Base-by-base conservation (phyloP, 352 stramenopile genomes). In the Pythium rishiriense region DNA sequence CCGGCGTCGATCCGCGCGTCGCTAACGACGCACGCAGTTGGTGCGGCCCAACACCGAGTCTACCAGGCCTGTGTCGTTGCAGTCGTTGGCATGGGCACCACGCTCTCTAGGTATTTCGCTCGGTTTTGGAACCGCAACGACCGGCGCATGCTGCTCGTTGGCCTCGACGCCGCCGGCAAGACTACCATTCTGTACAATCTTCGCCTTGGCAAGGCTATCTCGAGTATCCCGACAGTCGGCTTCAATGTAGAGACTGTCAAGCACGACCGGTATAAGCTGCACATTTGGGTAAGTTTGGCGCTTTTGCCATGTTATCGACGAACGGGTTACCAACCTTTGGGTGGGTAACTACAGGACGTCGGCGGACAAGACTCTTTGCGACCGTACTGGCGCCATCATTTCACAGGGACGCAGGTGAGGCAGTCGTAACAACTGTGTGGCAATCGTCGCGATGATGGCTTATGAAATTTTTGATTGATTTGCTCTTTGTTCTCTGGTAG, bases 231-330 rank as follows among this genome's bases (percentile, higher is more conserved):
- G 25, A 95, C 86, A 0, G 71, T 93, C 54, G 86, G 78, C 46
- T 95, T 93, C 72, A 95, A 93, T 61, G 78, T 91, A 19, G 84
- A 93, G 72, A 90, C 86, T 2, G 77, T 95, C 42, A 76, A 78
- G 43, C 87, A 83, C 58, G 72, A 90, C 21, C 71, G 73, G 53
- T 86, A 88, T 65, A 90, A 90, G 58, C 77, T 95, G 29, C 79
- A 91, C 66, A 81, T 95, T 50, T 95, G 83, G 84, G 84, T 91
- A 50, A 17, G 41, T 11, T 26, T 53, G 21, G 19, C 25, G 19
- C 46, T 47, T 26, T 26, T 60, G 14, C 9, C 2, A 37, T 46
- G 57, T 19, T 43, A 17, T 21, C 37, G 37, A 21, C 1, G 5
- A 39, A 53, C 26, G 19, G 1, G n/a, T 19, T 45, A 3, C 29